Percentiles rank a stretch among this genome's conserved stretches.
These are phyloP conservation scores for Rhizophagus clarus DNA, from an alignment of 192 early-diverging fungal species.

Conservation along the genomic window DNA sequence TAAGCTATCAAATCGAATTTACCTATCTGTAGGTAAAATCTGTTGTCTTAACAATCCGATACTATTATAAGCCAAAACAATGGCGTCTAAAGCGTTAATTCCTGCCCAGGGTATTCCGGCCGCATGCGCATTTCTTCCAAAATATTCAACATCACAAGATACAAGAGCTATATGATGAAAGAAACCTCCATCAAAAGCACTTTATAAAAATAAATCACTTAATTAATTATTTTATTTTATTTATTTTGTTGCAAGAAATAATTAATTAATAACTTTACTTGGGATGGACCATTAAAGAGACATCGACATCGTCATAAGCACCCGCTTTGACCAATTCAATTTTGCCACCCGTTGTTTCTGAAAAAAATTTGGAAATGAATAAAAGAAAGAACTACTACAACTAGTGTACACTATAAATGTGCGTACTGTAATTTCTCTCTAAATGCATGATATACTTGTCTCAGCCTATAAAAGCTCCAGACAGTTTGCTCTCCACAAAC, in stretches of 20 bases:
- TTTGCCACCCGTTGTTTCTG: conserved; percentile 64
- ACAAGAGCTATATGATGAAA: conserved; percentile 43
- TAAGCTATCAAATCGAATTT: not conserved
- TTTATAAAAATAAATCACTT: conserved; percentile 31
- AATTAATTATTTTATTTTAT: not conserved
- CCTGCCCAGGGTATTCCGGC: no score
- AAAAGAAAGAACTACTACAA: conserved; percentile 19
- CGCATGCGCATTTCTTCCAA: no score
- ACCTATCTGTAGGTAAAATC: conserved; percentile 60
- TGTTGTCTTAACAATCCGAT: no score
- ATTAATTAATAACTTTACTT: not conserved
- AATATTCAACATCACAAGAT: conserved; percentile 60
- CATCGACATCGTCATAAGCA: conserved; percentile 70
- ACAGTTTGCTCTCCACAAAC: no score
- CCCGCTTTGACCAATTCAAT: conserved; percentile 60
- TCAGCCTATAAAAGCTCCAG: no score
- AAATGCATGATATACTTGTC: no score
- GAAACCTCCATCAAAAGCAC: conserved; percentile 53
- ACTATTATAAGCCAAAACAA: no score
- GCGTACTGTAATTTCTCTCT: no score
- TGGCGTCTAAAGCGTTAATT: no score
- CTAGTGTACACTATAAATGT: no score
- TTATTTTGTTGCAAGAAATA: not conserved
- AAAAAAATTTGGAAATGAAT: not conserved
- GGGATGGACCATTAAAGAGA: conserved; percentile 36